Evolutionary conservation across 345 rosid species (phyloP), one percentile per base, ranked within the genome.

Genomic region (Psidium guajava): DNA sequence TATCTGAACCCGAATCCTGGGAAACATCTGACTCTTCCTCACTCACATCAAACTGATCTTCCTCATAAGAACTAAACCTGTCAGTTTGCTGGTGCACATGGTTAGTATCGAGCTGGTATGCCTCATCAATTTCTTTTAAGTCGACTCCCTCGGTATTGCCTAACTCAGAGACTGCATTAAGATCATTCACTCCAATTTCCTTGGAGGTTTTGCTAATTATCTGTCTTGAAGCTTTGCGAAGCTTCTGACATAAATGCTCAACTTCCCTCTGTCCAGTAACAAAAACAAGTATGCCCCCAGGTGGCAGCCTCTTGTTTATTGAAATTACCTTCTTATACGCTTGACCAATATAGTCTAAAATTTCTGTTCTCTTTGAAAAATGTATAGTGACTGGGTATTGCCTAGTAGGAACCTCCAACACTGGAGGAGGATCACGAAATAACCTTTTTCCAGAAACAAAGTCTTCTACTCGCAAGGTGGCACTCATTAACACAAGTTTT

Each of bases 241-340:
- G 87, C 90, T 91, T 94, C 86, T 85, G 88, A 85, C 99, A 96
- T 74, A 95, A 91, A 89, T 91, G 89, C 73, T 95, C 98, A 49
- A 96, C 98, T 88, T 96, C 99, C 90, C 98, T 93, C 91, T 94
- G 98, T 83, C 99, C 98, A 0, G 98, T 96, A 84, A 96, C 98
- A 89, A 95, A 96, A 82, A 95, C 95, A 77, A 96, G 98, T 88
- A 96, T 87, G 84, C 98, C 99, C 58, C 98, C 99, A 85, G 88
- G 95, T 44, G 98, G 99, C 77, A 96, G 91, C 89, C 90, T 93
- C 89, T 90, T 94, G 90, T 96, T 97, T 83, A 96, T 96, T 49
- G 98, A 92, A 91, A 94, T 89, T 57, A 96, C 95, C 86, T 94
- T 96, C 90, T 94, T 95, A 85, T 90, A 95, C 77, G 99, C 98